Evolutionary conservation across 805 yeast species (phyloP).

Genomic region (Cyberlindnera mississippiensis): DNA sequence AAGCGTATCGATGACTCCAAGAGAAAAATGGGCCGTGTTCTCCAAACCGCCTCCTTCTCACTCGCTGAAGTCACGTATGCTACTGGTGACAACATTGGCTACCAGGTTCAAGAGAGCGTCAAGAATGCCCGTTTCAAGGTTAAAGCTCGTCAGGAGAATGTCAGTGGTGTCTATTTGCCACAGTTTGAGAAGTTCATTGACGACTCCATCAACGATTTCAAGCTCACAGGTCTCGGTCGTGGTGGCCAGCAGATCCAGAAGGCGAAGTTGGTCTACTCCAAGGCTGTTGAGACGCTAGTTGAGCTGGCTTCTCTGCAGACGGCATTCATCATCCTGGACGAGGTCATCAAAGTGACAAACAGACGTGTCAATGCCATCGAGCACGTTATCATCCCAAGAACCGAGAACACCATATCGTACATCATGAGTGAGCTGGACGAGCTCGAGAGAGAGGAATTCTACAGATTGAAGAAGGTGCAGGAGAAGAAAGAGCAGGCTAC

Average conservation of each 20-base stretch:
- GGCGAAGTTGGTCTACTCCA: constrained; percentile 89
- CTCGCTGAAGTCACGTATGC: constrained; percentile 97
- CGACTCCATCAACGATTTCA: constrained; percentile 86
- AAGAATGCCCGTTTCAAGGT: constrained; percentile 88
- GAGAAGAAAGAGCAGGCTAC: constrained; percentile 28
- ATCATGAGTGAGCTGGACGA: constrained; percentile 96
- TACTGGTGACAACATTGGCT: constrained; percentile 92
- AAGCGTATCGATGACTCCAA: constrained; percentile 81
- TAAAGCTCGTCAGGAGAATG: constrained; percentile 90
- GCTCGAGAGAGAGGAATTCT: constrained; percentile 96
- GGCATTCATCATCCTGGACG: constrained; percentile 93
- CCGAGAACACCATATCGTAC: constrained; percentile 89
- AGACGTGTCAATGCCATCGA: constrained; percentile 98
- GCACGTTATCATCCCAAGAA: constrained; percentile 96
- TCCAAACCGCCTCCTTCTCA: constrained; percentile 98
- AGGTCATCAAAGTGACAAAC: constrained; percentile 95
- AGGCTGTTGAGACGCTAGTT: constrained; percentile 95
- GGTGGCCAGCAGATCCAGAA: constrained; percentile 98
- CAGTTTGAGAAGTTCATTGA: constrained; percentile 84
- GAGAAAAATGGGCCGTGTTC: constrained; percentile 95
- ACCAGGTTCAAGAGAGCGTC: constrained; percentile 93
- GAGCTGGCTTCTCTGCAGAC: constrained; percentile 95
- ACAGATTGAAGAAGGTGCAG: constrained; percentile 85
- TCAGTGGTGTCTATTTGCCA: constrained; percentile 91
- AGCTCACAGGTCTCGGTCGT: constrained; percentile 93